Percentiles rank a stretch among this genome's conserved stretches.
Conservation (phyloP, 257 asterid genomes). For the Verbascum thapsus region DNA sequence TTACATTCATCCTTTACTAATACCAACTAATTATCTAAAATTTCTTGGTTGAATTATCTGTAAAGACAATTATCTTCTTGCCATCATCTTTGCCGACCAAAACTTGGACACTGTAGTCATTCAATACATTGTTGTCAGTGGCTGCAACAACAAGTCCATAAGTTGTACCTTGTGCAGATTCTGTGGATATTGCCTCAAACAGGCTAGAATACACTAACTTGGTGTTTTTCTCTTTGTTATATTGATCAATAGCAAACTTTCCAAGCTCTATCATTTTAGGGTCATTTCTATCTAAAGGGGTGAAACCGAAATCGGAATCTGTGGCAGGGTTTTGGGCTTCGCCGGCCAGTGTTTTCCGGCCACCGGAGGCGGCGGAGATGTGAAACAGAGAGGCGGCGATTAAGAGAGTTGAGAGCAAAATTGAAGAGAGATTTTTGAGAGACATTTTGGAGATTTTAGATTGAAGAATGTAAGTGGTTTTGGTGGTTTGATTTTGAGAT, state of each 20-base stretch:
- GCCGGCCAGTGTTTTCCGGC: slow-evolving; percentile 14
- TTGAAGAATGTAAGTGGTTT: not conserved
- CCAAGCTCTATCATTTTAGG: slow-evolving; percentile 17
- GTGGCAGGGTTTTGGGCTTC: not conserved
- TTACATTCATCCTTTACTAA: too few species aligned
- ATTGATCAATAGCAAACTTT: slow-evolving; percentile 5
- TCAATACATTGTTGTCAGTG: not conserved
- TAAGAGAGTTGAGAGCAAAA: not conserved
- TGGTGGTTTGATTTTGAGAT: not conserved
- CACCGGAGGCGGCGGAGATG: slow-evolving; percentile 17
- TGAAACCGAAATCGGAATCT: not conserved
- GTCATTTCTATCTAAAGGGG: not conserved
- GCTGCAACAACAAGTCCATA: not conserved
- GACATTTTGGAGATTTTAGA: too few species aligned
- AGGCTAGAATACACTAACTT: not conserved
- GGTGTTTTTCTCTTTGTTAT: slow-evolving; percentile 6
- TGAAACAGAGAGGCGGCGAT: slow-evolving; percentile 5
- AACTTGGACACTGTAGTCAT: not conserved
- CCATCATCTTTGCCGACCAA: not conserved
- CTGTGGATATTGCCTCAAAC: not conserved
- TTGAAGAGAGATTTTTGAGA: slow-evolving; percentile 2
- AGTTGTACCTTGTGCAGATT: not conserved
- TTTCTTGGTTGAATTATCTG: not conserved
- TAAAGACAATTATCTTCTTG: slow-evolving; percentile 7
- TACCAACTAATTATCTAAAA: too few species aligned